Percentiles rank a stretch among this genome's conserved stretches.
These are phyloP conservation scores for Breviolum minutum DNA, from an alignment of 73 alveolate genomes.

Conservation along the genomic window DNA sequence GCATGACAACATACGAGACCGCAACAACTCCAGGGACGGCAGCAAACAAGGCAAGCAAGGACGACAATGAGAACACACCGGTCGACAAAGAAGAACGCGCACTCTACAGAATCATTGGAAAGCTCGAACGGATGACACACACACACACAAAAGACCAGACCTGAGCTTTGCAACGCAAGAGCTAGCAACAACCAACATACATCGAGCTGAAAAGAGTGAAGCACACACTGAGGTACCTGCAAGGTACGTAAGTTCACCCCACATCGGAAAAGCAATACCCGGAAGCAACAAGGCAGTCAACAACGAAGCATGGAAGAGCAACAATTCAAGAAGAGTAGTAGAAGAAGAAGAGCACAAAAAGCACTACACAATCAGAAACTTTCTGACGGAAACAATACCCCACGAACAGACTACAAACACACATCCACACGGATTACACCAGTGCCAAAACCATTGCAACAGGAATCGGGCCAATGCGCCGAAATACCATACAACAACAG, in stretches of 20 bases:
- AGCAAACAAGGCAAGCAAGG: not conserved
- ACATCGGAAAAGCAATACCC: no score
- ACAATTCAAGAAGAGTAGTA: no score
- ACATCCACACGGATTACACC: no score
- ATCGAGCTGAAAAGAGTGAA: not conserved
- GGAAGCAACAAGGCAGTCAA: not conserved
- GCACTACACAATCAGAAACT: no score
- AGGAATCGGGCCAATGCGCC: no score
- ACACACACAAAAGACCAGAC: conserved; percentile 38
- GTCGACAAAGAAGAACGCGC: not conserved
- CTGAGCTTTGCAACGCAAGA: not conserved
- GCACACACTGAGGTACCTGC: not conserved
- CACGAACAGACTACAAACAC: no score
- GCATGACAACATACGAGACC: not conserved
- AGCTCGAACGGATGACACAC: conserved; percentile 18
- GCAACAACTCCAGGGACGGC: conserved; percentile 28
- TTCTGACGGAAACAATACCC: no score
- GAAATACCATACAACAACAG: no score
- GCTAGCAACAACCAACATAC: not conserved
- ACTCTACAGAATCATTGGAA: not conserved
- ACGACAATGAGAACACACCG: not conserved
- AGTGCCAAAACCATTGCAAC: no score
- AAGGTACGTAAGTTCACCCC: not conserved
- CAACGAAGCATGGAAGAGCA: no score
- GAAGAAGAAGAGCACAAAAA: no score